A percentile compares a stretch with the other conserved stretches of the same genome.
Evolutionary conservation across 208 protist species (phyloP).

Genomic region (Naegleria gruberi): DNA sequence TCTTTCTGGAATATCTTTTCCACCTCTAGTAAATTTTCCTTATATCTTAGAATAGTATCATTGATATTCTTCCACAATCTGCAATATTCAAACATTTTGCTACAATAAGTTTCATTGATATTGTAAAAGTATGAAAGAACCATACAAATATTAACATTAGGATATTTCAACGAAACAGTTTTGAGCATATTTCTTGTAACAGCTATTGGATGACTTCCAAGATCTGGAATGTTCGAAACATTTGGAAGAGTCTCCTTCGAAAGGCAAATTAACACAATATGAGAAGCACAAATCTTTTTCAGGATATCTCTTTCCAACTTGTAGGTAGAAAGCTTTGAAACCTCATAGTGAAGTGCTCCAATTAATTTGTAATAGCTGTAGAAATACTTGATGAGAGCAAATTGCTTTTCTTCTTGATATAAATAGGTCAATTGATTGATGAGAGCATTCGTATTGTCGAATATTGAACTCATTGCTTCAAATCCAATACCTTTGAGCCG

Average conservation of each 20-base stretch:
- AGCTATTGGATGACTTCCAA: not conserved
- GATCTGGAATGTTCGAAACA: no score
- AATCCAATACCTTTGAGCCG: not conserved
- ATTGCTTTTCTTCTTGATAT: not conserved
- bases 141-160: not conserved
- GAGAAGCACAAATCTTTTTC: not conserved
- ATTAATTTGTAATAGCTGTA: not conserved
- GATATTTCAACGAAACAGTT: not conserved
- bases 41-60: not conserved
- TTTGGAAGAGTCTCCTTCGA: not conserved
- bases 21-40: not conserved
- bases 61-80: not conserved
- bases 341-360: not conserved
- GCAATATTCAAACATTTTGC: not conserved
- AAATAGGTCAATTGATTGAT: not conserved
- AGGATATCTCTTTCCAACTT: not conserved
- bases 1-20: not conserved
- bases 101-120: not conserved
- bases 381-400: not conserved
- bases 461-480: not conserved
- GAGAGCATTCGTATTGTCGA: not conserved
- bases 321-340: not conserved
- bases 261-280: not conserved
- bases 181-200: not conserved
- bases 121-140: not conserved